Base-by-base conservation (phyloP, 768 basidiomycete species). In the Russula abietina region DNA sequence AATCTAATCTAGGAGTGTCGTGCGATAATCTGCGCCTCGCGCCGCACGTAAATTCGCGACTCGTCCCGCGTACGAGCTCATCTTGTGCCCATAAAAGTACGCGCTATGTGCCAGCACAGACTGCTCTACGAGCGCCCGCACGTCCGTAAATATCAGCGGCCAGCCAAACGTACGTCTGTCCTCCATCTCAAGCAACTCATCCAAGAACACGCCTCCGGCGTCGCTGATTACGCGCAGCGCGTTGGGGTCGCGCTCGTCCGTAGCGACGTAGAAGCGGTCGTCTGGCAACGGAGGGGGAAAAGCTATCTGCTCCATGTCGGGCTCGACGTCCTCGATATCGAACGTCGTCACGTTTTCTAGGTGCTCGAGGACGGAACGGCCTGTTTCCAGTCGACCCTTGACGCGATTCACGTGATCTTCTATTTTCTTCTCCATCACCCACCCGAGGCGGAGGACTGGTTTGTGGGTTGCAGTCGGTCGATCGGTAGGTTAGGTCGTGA, bases 71-170 rank as follows among this genome's bases (percentile, higher is more conserved):
- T 76, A 70, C n/a, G 76, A 75, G 62, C 73, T 75, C 67, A 75
- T 67, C 5, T 67, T 70, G 11, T 75, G 70, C 3, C 73, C 77
- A 12, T 78, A 75, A 62, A 78, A 79, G 61, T 72, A 78, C 2
- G 72, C 70, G 10, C 71, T 69, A 8, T 69, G 68, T 0, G 74
- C 67, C 59, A 79, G 66, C 54, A 75, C 52, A 26, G 71, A 68
- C 67, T 81, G 80, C 62, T 80, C 79, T 38, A 79, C 70, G 33
- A 79, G 69, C 11, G 73, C 76, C 36, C 77, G 65, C 33, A 80
- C 68, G 61, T 80, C 80, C 38, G 76, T 77, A 57, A 80, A n/a
- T 59, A 81, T 62, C 49, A 80, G 66, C 19, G 74, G 68, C 80
- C 80, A 81, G 11, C 77, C 78, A 33, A 74, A 72, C 30, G 66